Base-by-base conservation (phyloP, 208 protist genomes). In the Leishmania tarentolae region DNA sequence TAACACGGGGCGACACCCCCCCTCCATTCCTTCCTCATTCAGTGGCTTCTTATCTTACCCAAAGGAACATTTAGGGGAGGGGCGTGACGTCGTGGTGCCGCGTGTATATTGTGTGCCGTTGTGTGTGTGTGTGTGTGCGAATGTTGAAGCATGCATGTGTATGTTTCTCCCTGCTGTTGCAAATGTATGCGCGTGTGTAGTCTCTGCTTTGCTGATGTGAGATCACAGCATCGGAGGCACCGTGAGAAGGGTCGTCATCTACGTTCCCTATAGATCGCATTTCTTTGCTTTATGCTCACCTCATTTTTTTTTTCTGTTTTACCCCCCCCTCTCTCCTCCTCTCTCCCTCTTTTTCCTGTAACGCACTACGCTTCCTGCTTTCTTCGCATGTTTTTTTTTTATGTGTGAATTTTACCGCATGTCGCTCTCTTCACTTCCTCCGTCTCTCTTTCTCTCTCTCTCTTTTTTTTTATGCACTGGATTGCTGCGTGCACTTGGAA, bases 231-330 rank as follows among this genome's bases (percentile, higher is more conserved):
- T 31, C 42, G 44, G 69, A 50, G 13, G 44, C 52, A 21, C 44
- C 40, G 40, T 73, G 69, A 35, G 69, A 50, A 50, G 69, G 46
- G 40, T 52, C 69, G 40, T 35, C 40, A 71, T 71, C 40, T 52
- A 44, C 69, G 28, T 73, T 52, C 52, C 44, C 69, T 50, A 73
- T 73, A 73, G 69, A 73, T 73, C 8, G 31, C 69, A 9, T 73
- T 3, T 73, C 42, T 73, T 68, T 40, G 61, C 31, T 15, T 68
- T 68, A 17, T 40, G 11, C 21, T 68, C 61, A 40, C 31, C 61
- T 40, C 61, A 0, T 68, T 68, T 68, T 37, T 72, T 52, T 47
- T 52, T 40, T 13, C 7, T 31, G 31, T 61, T 19, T 66, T 31
- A n/a, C 59, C 59, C n/a, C 59, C n/a, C 24, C 0, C 59, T 9